These are phyloP conservation scores for Teratosphaeriaceae sp. DNA, from an alignment of 2,329 filamentous ascomycete genomes.

Conservation along the genomic window DNA sequence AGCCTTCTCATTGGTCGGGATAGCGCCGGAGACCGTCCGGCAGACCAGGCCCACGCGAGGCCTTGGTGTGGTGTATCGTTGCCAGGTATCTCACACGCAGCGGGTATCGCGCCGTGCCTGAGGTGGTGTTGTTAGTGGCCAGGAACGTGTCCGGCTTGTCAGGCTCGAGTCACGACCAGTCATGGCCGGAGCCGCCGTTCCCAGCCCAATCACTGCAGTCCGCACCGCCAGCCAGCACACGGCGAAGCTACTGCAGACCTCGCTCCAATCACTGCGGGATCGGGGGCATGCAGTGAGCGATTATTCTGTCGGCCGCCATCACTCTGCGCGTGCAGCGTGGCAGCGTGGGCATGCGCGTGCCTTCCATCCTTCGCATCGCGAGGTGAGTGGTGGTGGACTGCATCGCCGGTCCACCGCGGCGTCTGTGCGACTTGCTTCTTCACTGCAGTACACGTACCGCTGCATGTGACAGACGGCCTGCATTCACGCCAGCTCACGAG, in stretches of 20 bases:
- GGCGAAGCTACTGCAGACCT: not conserved
- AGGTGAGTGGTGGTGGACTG: not conserved
- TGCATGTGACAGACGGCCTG: not conserved
- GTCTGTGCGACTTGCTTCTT: not conserved
- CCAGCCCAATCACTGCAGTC: not conserved
- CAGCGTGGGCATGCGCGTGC: not conserved
- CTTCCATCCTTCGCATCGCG: not conserved
- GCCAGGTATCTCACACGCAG: no score
- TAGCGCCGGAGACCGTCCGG: not conserved
- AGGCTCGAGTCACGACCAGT: not conserved
- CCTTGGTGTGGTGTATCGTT: no score
- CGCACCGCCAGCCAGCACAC: not conserved
- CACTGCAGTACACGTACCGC: no score
- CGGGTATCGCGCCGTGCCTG: not conserved
- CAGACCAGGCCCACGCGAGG: no score
- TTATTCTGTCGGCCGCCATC: not conserved
- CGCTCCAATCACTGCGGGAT: not conserved
- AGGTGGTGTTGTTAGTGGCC: not conserved
- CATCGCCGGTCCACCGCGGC: not conserved
- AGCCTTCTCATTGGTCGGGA: not conserved
- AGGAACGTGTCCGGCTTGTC: not conserved
- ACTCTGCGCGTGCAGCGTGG: not conserved
- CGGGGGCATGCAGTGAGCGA: not conserved
- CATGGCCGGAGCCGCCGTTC: constrained; percentile 1
- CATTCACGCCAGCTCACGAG: not conserved